Base-by-base conservation (phyloP, 1,139 yeast species). In the Yamadazyma diospyri region DNA sequence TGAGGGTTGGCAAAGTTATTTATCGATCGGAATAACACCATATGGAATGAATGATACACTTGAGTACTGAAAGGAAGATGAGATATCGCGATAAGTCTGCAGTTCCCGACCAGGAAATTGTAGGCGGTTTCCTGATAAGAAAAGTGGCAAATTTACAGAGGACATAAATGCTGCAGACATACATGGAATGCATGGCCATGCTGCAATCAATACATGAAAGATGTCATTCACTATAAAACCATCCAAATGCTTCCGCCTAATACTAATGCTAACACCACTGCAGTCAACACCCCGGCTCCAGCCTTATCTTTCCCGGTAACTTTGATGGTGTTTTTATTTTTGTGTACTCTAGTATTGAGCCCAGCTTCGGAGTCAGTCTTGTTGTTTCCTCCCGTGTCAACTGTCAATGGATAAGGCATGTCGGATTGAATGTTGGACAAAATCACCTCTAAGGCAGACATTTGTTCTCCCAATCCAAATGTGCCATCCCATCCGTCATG, bases 391-490 rank as follows among this genome's bases (percentile, higher is more conserved):
- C 80, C 80, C 8, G 61, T 62, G 8, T 53, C 39, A 16, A 61
- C 59, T n/a, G 69, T 55, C 29, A 57, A 55, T 8, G 71, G 72
- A 7, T 58, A 50, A 13, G 54, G 51, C 21, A 51, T 46, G 10
- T 55, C 50, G 8, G 42, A 43, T 31, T 51, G 58, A 17, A 58
- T 45, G 38, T 66, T 53, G 21, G 67, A 55, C 34, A 58, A 47
- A 32, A 85, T 70, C n/a, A 75, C 73, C 48, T 83, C 94, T 38
- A 85, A 61, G 0, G 94, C 89, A 34, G 73, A 64, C 71, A 81
- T 76, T 53, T 85, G 89, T 54, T 85, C 92, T 24, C 94, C 94
- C 15, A 85, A 61, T 5, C 94, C 94, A 50, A 70, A 82, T 26
- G 52, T 48, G 4, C 76, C 80, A 58, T 84, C 94, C 77, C 83